These are phyloP conservation scores for Candida odintsovae DNA, from an alignment of 805 yeast genomes.

Conservation along the genomic window DNA sequence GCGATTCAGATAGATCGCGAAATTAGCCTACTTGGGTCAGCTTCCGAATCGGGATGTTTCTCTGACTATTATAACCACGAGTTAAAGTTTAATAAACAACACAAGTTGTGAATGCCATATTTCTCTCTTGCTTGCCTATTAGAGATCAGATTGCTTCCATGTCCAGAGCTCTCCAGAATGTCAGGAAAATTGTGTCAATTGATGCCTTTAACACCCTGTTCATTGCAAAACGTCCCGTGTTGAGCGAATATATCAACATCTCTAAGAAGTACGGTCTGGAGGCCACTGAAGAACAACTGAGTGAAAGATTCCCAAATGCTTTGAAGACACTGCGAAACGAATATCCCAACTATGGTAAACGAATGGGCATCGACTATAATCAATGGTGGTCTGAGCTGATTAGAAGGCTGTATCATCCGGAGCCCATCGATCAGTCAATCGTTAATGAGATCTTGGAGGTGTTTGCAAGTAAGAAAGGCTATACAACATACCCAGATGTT, in stretches of 20 bases:
- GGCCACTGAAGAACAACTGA: conserved; percentile 22
- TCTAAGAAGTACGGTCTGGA: conserved; percentile 40
- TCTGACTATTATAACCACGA: too few relatives aligned
- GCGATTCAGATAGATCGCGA: background rate
- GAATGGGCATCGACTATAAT: conserved; percentile 24
- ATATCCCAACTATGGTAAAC: conserved; percentile 63
- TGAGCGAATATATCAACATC: conserved; percentile 46
- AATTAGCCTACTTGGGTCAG: background rate
- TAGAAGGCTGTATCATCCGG: conserved; percentile 35
- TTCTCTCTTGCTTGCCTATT: too few relatives aligned
- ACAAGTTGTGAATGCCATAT: too few relatives aligned
- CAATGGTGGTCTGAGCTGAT: conserved; percentile 60
- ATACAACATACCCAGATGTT: conserved; percentile 49
- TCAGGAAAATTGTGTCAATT: conserved; percentile 48
- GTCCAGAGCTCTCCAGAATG: background rate
- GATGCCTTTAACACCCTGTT: conserved; percentile 69
- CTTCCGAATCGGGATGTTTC: background rate
- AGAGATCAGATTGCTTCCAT: background rate
- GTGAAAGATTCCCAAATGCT: conserved; percentile 24
- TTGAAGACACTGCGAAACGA: conserved; percentile 31
- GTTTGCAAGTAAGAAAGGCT: conserved; percentile 51
- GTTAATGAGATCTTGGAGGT: conserved; percentile 39
- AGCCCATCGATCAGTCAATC: conserved; percentile 29
- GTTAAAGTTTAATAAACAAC: too few relatives aligned
- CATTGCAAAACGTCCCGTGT: conserved; percentile 47